These are phyloP conservation scores for Trichoderma parareesei DNA, from an alignment of 495 filamentous ascomycete species.

Conservation along the genomic window DNA sequence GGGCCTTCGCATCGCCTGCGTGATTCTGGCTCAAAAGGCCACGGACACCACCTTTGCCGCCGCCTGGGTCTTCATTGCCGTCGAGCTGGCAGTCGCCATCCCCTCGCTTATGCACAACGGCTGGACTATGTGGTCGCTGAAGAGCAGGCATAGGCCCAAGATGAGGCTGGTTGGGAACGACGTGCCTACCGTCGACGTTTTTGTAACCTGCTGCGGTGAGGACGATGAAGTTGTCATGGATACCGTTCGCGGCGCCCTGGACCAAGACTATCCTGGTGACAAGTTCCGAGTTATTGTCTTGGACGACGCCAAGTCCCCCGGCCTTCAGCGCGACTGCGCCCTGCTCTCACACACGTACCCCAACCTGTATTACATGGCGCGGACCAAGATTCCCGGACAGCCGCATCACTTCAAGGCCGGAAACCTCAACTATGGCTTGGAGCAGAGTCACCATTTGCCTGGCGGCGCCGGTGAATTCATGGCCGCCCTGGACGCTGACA, in stretches of 20 bases:
- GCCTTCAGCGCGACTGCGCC: conserved; percentile 27
- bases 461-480: conserved; percentile 40
- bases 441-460: conserved; percentile 24
- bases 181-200: conserved; percentile 42
- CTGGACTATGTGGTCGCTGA: conserved; percentile 36
- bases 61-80: conserved; percentile 35
- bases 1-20: conserved; percentile 32
- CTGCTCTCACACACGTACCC: conserved; percentile 21
- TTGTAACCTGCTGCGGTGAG: conserved; percentile 45
- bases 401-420: conserved; percentile 50
- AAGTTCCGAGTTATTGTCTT: conserved; percentile 41
- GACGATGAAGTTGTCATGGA: conserved; percentile 46
- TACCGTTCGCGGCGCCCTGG: conserved; percentile 39
- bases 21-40: conserved; percentile 29
- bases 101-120: conserved; percentile 35
- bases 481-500: conserved; percentile 47
- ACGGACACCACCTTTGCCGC: conserved; percentile 20
- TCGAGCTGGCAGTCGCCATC: conserved; percentile 31
- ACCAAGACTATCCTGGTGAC: conserved; percentile 42
- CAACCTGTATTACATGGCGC: conserved; percentile 40
- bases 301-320: conserved; percentile 39
- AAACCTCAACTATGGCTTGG: conserved; percentile 44
- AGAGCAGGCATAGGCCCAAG: conserved; percentile 31
- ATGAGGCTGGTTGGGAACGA: conserved; percentile 35
- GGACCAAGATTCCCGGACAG: conserved; percentile 37